A percentile compares a stretch with the other conserved stretches of the same genome.
Conservation (phyloP, 2,329 filamentous ascomycete genomes). For the Neonectria magnoliae region DNA sequence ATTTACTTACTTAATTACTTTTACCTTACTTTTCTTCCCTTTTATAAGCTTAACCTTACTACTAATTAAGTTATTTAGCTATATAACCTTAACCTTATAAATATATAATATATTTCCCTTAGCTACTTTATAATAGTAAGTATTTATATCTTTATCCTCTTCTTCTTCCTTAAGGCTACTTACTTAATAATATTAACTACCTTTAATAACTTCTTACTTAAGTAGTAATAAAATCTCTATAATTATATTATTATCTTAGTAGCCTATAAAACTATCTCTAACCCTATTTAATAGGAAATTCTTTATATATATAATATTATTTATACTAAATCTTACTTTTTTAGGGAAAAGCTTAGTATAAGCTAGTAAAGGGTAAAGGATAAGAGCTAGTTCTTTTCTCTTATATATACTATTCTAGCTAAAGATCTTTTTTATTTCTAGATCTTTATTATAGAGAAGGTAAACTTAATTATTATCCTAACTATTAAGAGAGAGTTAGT, state of each 20-base stretch:
- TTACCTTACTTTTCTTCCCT: not conserved
- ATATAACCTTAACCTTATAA: not conserved
- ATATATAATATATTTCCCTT: not conserved
- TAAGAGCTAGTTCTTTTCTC: no score
- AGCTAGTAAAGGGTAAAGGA: no score
- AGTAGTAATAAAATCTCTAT: not conserved
- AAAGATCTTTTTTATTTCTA: no score
- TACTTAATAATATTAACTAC: not conserved
- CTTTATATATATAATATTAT: no score
- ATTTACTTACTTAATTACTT: not conserved
- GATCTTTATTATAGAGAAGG: no score
- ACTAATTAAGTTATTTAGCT: not conserved
- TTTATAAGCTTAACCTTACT: not conserved
- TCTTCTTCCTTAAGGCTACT: not conserved
- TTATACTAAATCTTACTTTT: no score
- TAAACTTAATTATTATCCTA: no score
- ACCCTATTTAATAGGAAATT: no score
- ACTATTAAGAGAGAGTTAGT: no score
- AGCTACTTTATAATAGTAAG: not conserved
- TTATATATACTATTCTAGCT: no score
- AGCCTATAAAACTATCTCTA: constrained; percentile 5
- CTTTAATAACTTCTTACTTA: not conserved
- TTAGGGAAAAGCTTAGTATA: no score
- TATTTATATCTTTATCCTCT: not conserved
- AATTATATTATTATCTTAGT: not conserved